phyloP scores from a whole-genome alignment of 1,284 basidiomycete species.

The Boletus semigastroideus region DNA sequence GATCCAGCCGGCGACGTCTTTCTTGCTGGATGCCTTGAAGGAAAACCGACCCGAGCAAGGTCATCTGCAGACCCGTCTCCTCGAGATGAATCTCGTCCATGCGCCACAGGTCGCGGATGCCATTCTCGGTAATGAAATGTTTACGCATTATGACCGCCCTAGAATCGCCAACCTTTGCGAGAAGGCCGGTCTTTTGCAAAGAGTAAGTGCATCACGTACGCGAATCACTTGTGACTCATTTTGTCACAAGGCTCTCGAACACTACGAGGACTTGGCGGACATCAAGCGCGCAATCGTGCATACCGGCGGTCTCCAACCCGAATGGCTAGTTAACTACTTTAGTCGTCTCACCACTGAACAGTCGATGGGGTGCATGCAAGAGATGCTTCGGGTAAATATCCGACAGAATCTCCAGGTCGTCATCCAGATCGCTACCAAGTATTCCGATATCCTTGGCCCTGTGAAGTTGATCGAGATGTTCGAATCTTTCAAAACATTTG shows the following conservation, averaged over 20 bases:
- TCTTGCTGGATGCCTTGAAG: slow-evolving; percentile 98
- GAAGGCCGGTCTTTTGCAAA: slow-evolving; percentile 94
- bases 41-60: slow-evolving; percentile 99
- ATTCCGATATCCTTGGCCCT: slow-evolving; percentile 96
- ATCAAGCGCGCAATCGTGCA: slow-evolving; percentile 99
- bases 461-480: slow-evolving; percentile 99
- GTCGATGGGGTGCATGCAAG: slow-evolving; percentile 93
- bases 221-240: slow-evolving; percentile 11
- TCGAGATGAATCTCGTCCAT: slow-evolving; percentile 98
- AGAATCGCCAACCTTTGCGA: slow-evolving; percentile 98
- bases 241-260: slow-evolving; percentile 83
- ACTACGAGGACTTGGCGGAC: slow-evolving; percentile 96
- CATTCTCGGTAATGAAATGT: slow-evolving; percentile 99
- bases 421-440: slow-evolving; percentile 98
- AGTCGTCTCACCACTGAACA: slow-evolving; percentile 98
- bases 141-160: slow-evolving; percentile 94
- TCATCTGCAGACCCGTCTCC: slow-evolving; percentile 91
- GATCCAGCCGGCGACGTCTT: slow-evolving; percentile 99
- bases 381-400: slow-evolving; percentile 97
- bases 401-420: slow-evolving; percentile 97
- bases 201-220: slow-evolving; percentile 48
- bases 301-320: slow-evolving; percentile 82
- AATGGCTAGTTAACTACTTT: slow-evolving; percentile 99
- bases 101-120: slow-evolving; percentile 99
- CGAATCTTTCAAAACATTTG: slow-evolving; percentile 97